phyloP scores from a whole-genome alignment of 192 early-diverging fungal genomes.

The Oehlia diaphana region DNA sequence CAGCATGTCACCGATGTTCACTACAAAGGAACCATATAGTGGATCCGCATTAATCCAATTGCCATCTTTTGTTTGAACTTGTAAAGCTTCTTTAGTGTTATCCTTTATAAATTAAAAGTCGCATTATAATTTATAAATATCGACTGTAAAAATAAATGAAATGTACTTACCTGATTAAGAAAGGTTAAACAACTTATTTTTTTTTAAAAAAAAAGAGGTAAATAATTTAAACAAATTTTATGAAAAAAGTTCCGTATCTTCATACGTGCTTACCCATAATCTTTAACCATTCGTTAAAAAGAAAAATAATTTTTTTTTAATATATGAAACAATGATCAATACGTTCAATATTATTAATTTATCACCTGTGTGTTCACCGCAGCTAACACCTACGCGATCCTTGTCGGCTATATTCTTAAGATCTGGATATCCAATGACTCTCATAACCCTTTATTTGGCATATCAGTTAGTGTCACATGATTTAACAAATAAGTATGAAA shows the following conservation, averaged over 20 bases:
- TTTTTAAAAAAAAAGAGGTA: background rate
- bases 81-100: constrained; percentile 45
- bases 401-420: constrained; percentile 19
- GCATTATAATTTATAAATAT: background rate
- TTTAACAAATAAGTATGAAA: background rate
- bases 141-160: background rate
- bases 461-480: background rate
- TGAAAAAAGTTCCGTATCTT: background rate
- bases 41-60: constrained; percentile 54
- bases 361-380: constrained; percentile 57
- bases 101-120: constrained; percentile 34
- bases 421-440: constrained; percentile 42
- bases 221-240: background rate
- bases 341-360: background rate
- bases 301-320: background rate
- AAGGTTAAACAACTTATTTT: constrained; percentile 47
- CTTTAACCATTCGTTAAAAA: background rate
- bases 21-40: constrained; percentile 49
- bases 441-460: constrained; percentile 39
- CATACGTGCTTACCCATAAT: constrained; percentile 22
- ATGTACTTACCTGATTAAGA: constrained; percentile 35
- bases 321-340: background rate
- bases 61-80: constrained; percentile 45
- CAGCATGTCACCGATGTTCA: constrained; percentile 61
- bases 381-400: constrained; percentile 41